phyloP scores from a whole-genome alignment of 352 stramenopile genomes.

The Thraustochytrium sp. region DNA sequence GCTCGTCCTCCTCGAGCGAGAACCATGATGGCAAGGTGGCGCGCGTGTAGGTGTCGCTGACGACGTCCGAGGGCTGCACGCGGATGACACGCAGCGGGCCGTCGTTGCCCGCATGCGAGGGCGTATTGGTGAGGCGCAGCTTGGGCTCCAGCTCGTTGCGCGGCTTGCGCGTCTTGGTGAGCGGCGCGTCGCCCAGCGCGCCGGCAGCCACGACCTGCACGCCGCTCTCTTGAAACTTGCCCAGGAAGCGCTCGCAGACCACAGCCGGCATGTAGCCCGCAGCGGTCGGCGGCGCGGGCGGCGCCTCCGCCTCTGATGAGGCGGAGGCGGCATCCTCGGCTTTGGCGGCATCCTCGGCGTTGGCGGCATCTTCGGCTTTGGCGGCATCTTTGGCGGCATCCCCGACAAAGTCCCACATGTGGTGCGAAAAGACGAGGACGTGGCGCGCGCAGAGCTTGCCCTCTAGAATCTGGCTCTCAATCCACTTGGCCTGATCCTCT shows the following conservation, averaged over 20 bases:
- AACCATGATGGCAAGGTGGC: neutral
- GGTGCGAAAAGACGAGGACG: constrained; percentile 23
- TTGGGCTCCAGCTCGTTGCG: neutral
- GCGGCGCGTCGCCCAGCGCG: neutral
- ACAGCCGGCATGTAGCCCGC: neutral
- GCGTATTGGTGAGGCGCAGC: neutral
- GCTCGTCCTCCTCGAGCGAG: neutral
- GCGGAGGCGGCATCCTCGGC: neutral
- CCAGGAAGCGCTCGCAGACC: neutral
- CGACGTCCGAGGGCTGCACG: neutral
- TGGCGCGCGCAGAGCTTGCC: constrained; percentile 29
- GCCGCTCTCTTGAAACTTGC: neutral
- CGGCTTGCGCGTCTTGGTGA: neutral
- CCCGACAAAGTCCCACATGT: neutral
- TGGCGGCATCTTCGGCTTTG: too few relatives aligned
- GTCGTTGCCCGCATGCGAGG: neutral
- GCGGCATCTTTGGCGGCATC: neutral
- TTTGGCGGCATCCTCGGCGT: too few relatives aligned
- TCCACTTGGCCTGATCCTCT: constrained; percentile 16
- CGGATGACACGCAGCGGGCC: neutral
- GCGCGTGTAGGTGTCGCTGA: constrained; percentile 11
- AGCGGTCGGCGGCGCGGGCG: too few relatives aligned
- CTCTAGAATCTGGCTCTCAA: neutral
- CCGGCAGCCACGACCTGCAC: constrained; percentile 4
- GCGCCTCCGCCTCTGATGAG: neutral